Evolutionary conservation across 768 basidiomycete species (phyloP).

Genomic region (Baorangia bicolor): DNA sequence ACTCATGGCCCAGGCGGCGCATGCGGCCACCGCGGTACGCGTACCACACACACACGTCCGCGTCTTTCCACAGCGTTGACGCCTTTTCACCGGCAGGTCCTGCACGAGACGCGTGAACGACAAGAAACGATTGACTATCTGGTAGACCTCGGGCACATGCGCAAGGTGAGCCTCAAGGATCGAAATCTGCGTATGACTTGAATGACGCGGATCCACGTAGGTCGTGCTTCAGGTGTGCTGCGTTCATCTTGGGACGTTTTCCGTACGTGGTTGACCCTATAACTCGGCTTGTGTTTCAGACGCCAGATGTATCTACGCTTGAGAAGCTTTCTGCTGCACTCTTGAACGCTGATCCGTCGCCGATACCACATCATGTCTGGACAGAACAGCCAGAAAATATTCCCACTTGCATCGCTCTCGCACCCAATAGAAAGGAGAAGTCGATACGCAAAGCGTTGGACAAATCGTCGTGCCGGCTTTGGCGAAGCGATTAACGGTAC

Average conservation of each 20-base stretch:
- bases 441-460: conserved; percentile 42
- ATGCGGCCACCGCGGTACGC: conserved; percentile 42
- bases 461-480: conserved; percentile 40
- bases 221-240: conserved; percentile 40
- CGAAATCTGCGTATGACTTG: neutral
- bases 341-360: conserved; percentile 15
- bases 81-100: conserved; percentile 26
- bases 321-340: conserved; percentile 34
- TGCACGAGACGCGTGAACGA: conserved; percentile 39
- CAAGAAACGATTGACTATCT: conserved; percentile 40
- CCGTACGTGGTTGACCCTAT: too few species aligned
- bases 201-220: conserved; percentile 20
- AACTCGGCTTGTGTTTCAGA: conserved; percentile 20
- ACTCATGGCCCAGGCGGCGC: conserved; percentile 45
- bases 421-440: conserved; percentile 39
- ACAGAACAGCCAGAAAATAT: conserved; percentile 43
- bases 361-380: conserved; percentile 42
- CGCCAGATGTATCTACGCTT: conserved; percentile 33
- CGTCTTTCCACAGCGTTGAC: neutral
- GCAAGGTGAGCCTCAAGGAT: conserved; percentile 33
- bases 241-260: neutral
- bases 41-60: neutral
- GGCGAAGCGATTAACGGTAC: conserved; percentile 24
- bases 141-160: conserved; percentile 39
- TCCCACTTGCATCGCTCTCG: conserved; percentile 44